Evolutionary conservation across 1,284 basidiomycete species (phyloP).

Genomic region (Apiotrichum gamsii): DNA sequence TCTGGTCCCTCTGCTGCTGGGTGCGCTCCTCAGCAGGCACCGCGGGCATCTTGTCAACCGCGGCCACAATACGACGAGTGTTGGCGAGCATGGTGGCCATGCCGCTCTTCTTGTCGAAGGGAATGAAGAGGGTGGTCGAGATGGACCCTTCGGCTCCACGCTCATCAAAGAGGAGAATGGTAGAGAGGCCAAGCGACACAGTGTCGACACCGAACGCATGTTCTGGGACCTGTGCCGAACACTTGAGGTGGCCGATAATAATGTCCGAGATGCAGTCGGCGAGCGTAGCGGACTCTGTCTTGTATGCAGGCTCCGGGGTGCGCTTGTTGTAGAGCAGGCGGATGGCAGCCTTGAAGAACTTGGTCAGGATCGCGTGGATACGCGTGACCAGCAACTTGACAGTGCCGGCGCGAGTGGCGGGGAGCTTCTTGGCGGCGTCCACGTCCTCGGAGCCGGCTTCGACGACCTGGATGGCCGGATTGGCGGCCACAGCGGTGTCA

Average conservation of each 20-base stretch:
- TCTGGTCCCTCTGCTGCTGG: constrained; percentile 56
- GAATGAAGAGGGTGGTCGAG: constrained; percentile 71
- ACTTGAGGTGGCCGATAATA: constrained; percentile 65
- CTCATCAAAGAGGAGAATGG: constrained; percentile 74
- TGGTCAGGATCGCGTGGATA: constrained; percentile 68
- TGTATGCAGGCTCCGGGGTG: constrained; percentile 67
- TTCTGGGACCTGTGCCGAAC: constrained; percentile 9
- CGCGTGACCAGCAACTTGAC: constrained; percentile 70
- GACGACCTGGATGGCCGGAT: constrained; percentile 1
- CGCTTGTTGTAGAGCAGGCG: constrained; percentile 76
- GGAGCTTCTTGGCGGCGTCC: constrained; percentile 3
- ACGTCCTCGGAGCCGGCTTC: not conserved
- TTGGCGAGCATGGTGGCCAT: constrained; percentile 62
- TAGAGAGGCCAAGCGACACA: constrained; percentile 68
- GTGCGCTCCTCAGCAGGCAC: constrained; percentile 55
- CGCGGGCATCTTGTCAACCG: constrained; percentile 50
- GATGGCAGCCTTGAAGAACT: constrained; percentile 88
- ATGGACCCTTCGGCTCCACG: constrained; percentile 66
- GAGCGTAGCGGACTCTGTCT: constrained; percentile 66
- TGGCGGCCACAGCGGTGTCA: not conserved
- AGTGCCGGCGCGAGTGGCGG: constrained; percentile 10
- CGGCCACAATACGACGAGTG: constrained; percentile 56
- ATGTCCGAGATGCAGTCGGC: constrained; percentile 65
- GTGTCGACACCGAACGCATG: constrained; percentile 51
- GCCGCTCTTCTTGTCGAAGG: constrained; percentile 68